Conservation (phyloP, 2,329 filamentous ascomycete genomes). For the Aspergillus cejpii region DNA sequence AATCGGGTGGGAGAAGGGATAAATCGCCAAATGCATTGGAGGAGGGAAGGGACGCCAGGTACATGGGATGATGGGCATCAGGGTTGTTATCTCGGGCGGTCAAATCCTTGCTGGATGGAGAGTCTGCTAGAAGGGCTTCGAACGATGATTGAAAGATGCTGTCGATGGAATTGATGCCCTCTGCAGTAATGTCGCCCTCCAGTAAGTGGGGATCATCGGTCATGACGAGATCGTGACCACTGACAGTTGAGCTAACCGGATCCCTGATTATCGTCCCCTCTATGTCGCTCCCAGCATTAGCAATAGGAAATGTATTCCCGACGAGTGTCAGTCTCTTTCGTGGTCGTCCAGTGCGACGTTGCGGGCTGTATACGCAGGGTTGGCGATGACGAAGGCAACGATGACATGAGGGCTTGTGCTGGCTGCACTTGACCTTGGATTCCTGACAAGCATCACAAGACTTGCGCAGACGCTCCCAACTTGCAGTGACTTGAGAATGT, state of each 20-base stretch:
- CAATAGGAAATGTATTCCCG: background rate
- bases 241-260: background rate
- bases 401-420: slow-evolving; percentile 8
- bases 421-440: slow-evolving; percentile 10
- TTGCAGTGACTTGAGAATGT: background rate
- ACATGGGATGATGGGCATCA: background rate
- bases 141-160: slow-evolving; percentile 2
- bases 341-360: slow-evolving; percentile 4
- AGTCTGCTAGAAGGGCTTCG: slow-evolving; percentile 1
- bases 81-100: background rate
- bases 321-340: slow-evolving; percentile 1
- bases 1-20: slow-evolving; percentile 2
- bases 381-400: slow-evolving; percentile 5
- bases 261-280: background rate
- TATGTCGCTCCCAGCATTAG: background rate
- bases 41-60: background rate
- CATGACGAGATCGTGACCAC: slow-evolving; percentile 2
- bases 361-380: slow-evolving; percentile 8
- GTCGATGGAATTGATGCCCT: slow-evolving; percentile 1
- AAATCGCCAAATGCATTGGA: slow-evolving; percentile 1
- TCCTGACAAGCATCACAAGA: slow-evolving; percentile 7
- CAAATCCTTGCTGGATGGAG: background rate
- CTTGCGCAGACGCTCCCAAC: slow-evolving; percentile 2
- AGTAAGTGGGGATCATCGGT: slow-evolving; percentile 1
- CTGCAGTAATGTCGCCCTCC: background rate